These are phyloP conservation scores for Phyllosticta ampelicida DNA, from an alignment of 2,329 filamentous ascomycete species.

Conservation along the genomic window DNA sequence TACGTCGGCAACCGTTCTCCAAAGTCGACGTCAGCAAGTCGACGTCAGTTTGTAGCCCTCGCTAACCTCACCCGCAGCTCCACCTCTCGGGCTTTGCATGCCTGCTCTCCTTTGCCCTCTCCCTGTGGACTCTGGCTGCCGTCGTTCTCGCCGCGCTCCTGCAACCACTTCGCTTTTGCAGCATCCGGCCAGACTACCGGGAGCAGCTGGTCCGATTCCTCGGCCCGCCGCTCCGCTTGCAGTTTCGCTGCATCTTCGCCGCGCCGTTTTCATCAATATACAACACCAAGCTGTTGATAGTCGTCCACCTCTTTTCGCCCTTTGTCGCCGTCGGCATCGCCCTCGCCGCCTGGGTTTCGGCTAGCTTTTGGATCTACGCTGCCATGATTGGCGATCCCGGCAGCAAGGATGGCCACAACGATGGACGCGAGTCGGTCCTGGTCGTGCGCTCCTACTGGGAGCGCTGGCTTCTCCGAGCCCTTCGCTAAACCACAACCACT, in stretches of 20 bases:
- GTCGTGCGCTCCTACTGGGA: slow-evolving; percentile 51
- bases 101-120: slow-evolving; percentile 42
- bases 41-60: neutral
- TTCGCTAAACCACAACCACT: slow-evolving; percentile 14
- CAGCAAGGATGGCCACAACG: slow-evolving; percentile 45
- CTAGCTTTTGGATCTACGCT: slow-evolving; percentile 52
- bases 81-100: slow-evolving; percentile 45
- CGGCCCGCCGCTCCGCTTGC: slow-evolving; percentile 42
- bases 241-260: slow-evolving; percentile 40
- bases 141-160: slow-evolving; percentile 39
- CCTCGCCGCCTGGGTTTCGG: slow-evolving; percentile 47
- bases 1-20: slow-evolving; percentile 15
- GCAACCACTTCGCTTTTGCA: slow-evolving; percentile 45
- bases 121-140: slow-evolving; percentile 41
- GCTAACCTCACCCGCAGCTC: slow-evolving; percentile 29
- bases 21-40: neutral
- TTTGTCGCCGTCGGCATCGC: slow-evolving; percentile 46
- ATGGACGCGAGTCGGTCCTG: slow-evolving; percentile 49
- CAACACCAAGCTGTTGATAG: slow-evolving; percentile 34
- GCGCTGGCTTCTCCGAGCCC: slow-evolving; percentile 39
- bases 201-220: slow-evolving; percentile 43
- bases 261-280: slow-evolving; percentile 25
- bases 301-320: slow-evolving; percentile 45
- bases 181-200: slow-evolving; percentile 35
- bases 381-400: slow-evolving; percentile 52